Evolutionary conservation across 2,329 filamentous ascomycete genomes (phyloP).

Genomic region (Aspergillus luchuensis): DNA sequence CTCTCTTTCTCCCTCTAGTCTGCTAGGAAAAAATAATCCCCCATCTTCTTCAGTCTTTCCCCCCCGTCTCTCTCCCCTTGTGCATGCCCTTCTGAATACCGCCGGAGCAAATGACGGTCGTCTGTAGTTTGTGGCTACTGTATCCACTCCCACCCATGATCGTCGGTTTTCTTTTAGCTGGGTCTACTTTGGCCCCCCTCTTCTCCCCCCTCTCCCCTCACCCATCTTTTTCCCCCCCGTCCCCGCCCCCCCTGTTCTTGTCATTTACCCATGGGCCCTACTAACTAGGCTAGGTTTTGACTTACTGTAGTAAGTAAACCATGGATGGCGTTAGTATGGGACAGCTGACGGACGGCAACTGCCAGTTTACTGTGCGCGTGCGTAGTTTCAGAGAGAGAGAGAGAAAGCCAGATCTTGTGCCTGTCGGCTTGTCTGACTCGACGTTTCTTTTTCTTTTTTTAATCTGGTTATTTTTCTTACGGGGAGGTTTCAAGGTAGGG

Average conservation of each 20-base stretch:
- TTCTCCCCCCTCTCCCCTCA: conserved; percentile 12
- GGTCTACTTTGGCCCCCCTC: not conserved
- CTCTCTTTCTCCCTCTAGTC: too few species aligned
- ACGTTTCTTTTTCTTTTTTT: not conserved
- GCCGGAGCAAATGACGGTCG: conserved; percentile 22
- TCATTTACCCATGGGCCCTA: conserved; percentile 9
- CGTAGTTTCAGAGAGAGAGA: not conserved
- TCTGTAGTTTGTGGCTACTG: conserved; percentile 26
- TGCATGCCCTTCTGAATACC: conserved; percentile 20
- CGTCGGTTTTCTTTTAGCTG: conserved; percentile 18
- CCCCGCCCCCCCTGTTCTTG: conserved; percentile 18
- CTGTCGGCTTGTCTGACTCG: not conserved
- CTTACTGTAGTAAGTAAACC: too few species aligned
- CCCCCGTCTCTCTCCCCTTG: conserved; percentile 12
- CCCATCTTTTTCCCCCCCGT: too few species aligned
- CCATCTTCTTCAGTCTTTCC: not conserved
- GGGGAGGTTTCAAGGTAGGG: too few species aligned
- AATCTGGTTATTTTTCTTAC: not conserved
- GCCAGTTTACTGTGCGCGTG: not conserved
- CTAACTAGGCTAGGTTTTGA: too few species aligned
- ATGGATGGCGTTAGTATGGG: conserved; percentile 23
- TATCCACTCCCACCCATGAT: conserved; percentile 29
- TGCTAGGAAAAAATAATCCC: too few species aligned
- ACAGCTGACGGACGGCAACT: conserved; percentile 18
- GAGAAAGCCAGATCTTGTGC: conserved; percentile 1